Conservation (phyloP, 2,329 filamentous ascomycete species). For the Samsoniella hepiali region DNA sequence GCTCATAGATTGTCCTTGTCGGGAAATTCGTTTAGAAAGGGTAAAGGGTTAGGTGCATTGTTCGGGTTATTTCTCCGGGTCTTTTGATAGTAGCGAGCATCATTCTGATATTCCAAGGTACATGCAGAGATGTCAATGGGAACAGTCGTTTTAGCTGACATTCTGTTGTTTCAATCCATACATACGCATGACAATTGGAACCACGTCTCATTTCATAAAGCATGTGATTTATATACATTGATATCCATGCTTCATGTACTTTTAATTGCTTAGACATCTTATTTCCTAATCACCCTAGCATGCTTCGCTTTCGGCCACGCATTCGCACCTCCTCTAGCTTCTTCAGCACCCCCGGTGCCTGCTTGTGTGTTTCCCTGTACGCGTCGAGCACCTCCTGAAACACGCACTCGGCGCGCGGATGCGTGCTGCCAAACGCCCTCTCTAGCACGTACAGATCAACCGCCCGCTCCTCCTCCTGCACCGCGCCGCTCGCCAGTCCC, state of each 20-base stretch:
- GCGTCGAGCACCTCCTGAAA: conserved; percentile 71
- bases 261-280: not conserved
- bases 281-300: conserved; percentile 65
- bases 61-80: not conserved
- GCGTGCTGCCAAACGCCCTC: conserved; percentile 89
- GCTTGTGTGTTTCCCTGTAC: conserved; percentile 74
- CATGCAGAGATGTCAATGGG: not conserved
- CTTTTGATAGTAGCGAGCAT: conserved; percentile 15
- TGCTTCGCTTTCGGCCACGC: conserved; percentile 93
- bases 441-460: conserved; percentile 97
- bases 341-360: conserved; percentile 69
- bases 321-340: conserved; percentile 88
- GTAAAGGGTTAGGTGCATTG: conserved; percentile 6
- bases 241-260: not conserved
- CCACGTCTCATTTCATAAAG: not conserved
- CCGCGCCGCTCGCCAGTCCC: conserved; percentile 77
- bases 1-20: not conserved
- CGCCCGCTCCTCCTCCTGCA: conserved; percentile 86
- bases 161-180: not conserved
- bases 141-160: not conserved
- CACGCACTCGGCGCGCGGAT: conserved; percentile 76
- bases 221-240: not conserved
- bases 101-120: not conserved
- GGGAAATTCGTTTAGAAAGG: not conserved
- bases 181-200: not conserved